Conservation (phyloP, 176 grass and related monocot species). For the bread wheat (Triticum aestivum) region DNA sequence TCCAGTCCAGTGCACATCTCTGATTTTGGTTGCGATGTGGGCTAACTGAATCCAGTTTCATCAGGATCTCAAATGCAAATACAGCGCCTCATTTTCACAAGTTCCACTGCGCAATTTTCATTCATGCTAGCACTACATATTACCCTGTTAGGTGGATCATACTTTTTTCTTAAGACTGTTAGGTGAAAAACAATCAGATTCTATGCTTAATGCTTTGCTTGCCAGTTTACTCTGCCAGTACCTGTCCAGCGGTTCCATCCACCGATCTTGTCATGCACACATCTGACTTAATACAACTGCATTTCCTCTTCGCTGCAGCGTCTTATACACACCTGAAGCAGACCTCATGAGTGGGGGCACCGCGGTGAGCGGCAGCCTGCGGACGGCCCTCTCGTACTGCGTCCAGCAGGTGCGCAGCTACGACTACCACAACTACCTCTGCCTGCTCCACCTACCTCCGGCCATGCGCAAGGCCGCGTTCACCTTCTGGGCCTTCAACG, state of each 20-base stretch:
- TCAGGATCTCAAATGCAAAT: background rate
- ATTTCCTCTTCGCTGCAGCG: background rate
- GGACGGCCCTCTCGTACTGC: constrained; percentile 68
- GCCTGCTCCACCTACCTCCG: constrained; percentile 81
- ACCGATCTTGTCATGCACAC: background rate
- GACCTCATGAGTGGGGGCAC: constrained; percentile 44
- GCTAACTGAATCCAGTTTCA: background rate
- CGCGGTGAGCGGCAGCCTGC: constrained; percentile 33
- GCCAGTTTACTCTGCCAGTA: background rate
- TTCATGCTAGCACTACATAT: no score
- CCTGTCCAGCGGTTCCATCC: background rate
- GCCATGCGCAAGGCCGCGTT: constrained; percentile 76
- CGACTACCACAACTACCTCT: constrained; percentile 92
- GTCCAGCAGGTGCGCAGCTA: constrained; percentile 79
- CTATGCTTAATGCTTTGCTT: background rate
- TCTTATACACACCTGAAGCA: background rate
- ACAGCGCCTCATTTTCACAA: background rate
- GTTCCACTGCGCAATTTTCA: background rate
- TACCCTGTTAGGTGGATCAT: background rate
- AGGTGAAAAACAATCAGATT: background rate
- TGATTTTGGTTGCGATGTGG: background rate
- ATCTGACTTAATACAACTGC: background rate
- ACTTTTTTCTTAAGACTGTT: background rate
- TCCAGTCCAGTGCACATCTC: no score
- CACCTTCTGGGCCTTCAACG: constrained; percentile 75